Evolutionary conservation across 495 filamentous ascomycete species (phyloP).

Genomic region (Hypoxylon lienhwacheense): DNA sequence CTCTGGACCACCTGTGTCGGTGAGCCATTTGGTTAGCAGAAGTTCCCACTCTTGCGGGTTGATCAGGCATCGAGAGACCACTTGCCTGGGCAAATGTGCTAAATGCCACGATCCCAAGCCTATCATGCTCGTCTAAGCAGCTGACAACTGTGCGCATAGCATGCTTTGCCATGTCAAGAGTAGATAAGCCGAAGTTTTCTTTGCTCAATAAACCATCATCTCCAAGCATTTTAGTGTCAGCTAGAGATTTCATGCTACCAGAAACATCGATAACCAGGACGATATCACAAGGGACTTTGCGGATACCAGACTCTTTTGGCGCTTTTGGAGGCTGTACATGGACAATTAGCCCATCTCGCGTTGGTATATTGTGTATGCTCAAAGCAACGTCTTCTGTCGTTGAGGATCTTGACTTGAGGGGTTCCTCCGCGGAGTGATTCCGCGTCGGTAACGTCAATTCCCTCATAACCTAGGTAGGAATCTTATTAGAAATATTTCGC

Average conservation of each 20-base stretch:
- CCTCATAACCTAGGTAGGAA: conserved; percentile 11
- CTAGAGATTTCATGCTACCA: conserved; percentile 44
- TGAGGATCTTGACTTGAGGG: neutral
- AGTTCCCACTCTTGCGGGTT: neutral
- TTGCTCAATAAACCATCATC: conserved; percentile 6
- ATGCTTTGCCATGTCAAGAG: conserved; percentile 51
- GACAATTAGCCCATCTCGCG: conserved; percentile 41
- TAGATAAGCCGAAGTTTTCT: conserved; percentile 43
- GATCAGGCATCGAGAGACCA: conserved; percentile 1
- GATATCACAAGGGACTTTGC: conserved; percentile 48
- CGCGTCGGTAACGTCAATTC: neutral
- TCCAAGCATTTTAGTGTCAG: conserved; percentile 37
- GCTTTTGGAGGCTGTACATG: conserved; percentile 42
- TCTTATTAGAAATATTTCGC: too few relatives aligned
- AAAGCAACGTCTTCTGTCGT: conserved; percentile 8
- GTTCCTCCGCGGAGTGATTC: neutral
- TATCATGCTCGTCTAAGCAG: conserved; percentile 44
- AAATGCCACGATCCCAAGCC: conserved; percentile 53
- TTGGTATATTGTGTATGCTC: conserved; percentile 39
- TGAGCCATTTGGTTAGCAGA: neutral
- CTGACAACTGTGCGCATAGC: conserved; percentile 49
- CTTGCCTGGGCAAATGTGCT: conserved; percentile 31
- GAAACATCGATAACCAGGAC: conserved; percentile 53
- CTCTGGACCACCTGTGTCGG: conserved; percentile 39
- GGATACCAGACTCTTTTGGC: conserved; percentile 20